phyloP scores from a whole-genome alignment of 2,329 filamentous ascomycete genomes.

The Botrytis deweyae region DNA sequence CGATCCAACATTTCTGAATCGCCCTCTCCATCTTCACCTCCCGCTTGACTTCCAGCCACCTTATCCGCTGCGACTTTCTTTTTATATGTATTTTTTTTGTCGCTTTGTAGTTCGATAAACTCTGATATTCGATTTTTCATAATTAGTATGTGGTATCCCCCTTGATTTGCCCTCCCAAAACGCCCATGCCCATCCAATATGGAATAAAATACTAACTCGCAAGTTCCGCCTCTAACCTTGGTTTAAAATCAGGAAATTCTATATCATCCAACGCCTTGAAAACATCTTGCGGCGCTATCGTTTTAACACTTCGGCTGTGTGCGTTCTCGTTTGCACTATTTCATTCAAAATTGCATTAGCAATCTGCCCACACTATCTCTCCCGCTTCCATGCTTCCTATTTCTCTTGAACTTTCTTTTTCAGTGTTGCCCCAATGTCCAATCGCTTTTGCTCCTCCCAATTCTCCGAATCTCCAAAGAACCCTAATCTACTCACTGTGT shows the following conservation, averaged over 20 bases:
- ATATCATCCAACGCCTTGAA: conserved; percentile 73
- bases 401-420: not conserved
- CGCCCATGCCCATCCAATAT: not conserved
- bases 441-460: not conserved
- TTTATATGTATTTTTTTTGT: conserved; percentile 72
- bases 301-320: conserved; percentile 67
- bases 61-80: conserved; percentile 68
- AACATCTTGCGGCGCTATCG: conserved; percentile 72
- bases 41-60: conserved; percentile 32
- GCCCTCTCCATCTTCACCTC: conserved; percentile 43
- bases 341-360: not conserved
- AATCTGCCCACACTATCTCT: not conserved
- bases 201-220: conserved; percentile 54
- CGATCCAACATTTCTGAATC: conserved; percentile 42
- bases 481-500: conserved; percentile 57
- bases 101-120: conserved; percentile 70
- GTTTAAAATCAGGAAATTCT: conserved; percentile 70
- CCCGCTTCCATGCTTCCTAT: not conserved
- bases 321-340: conserved; percentile 72
- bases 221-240: conserved; percentile 72
- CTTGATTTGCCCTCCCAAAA: not conserved
- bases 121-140: conserved; percentile 42
- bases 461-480: not conserved
- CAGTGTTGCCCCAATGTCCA: not conserved
- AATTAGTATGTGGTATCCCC: conserved; percentile 23